Base-by-base conservation (phyloP, 768 basidiomycete species). In the Antrodiella citrinella region DNA sequence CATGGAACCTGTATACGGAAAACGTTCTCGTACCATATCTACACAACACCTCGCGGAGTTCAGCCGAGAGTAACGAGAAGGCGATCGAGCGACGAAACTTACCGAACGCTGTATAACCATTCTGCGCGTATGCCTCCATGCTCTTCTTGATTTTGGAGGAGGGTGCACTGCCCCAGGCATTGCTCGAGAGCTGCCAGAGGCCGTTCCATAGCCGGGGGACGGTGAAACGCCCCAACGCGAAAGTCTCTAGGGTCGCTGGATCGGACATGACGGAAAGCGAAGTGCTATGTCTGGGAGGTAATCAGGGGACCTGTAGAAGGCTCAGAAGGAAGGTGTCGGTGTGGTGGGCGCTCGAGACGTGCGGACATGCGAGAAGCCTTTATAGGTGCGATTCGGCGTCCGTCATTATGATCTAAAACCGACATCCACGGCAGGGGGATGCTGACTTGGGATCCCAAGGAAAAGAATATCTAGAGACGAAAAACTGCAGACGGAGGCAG, bases 151-250 rank as follows among this genome's bases (percentile, higher is more conserved):
- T 76, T 59, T 79, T 81, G 24, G 74, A 57, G 1, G 78, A 77
- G 0, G 84, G 72, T 1, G 84, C 84, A 44, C 77, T 84, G 18
- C 90, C 89, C 89, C 89, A 91, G 2, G 88, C 87, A 46, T 82
- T 85, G 60, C 85, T 85, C 10, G 89, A 89, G 30, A 91, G 76
- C 54, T 91, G 90, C 89, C 89, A 91, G 2, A 91, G 74, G 9
- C 62, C 63, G 21, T 57, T 64, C 46, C 54, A 64, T 19, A 64
- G 51, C 13, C 63, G 54, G 12, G 63, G 63, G 10, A 59, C 54
- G 45, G 48, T 39, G 44, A 53, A 56, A 15, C 47, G 49, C 2
- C 63, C 63, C 4, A 64, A 53, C 19, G 42, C 47, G 50, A 62
- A 62, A 26, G 54, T 53, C 47, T 65, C 63, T 35, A 35, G 30